Percentiles rank a stretch among this genome's conserved stretches.
Conservation (phyloP, 306 rosid genomes). For the Gynostemma pentaphyllum region DNA sequence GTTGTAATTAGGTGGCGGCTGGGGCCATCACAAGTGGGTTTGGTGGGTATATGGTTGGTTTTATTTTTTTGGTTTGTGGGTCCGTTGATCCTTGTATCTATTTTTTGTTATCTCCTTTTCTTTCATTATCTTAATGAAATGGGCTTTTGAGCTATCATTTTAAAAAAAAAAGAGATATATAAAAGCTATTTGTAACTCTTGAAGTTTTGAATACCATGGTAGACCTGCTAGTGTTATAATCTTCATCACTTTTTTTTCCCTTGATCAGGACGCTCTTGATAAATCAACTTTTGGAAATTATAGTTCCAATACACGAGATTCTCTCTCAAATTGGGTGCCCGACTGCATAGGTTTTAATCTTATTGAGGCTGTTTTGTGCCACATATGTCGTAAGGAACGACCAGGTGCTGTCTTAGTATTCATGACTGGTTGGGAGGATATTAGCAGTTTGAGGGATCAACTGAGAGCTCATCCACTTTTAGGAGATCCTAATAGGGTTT, state of each 20-base stretch:
- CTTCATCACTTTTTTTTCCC: slow-evolving; percentile 16
- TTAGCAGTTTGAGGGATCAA: slow-evolving; percentile 85
- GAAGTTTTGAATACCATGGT: slow-evolving; percentile 8
- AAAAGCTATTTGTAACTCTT: slow-evolving; percentile 14
- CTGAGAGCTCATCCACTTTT: slow-evolving; percentile 89
- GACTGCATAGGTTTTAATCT: slow-evolving; percentile 93
- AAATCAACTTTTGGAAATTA: slow-evolving; percentile 71
- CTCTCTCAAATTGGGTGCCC: slow-evolving; percentile 76
- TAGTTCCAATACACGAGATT: slow-evolving; percentile 73
- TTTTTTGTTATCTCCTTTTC: too few relatives aligned
- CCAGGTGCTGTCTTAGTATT: slow-evolving; percentile 91
- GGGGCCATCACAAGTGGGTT: too few relatives aligned
- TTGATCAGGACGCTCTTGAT: slow-evolving; percentile 74
- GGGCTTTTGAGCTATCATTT: too few relatives aligned
- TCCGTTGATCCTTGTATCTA: too few relatives aligned
- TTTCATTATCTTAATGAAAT: too few relatives aligned
- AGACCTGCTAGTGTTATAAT: slow-evolving; percentile 1
- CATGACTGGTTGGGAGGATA: slow-evolving; percentile 99
- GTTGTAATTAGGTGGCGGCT: too few relatives aligned
- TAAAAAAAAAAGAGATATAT: too few relatives aligned
- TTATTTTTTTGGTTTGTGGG: too few relatives aligned
- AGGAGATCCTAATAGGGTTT: slow-evolving; percentile 92
- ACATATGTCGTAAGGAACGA: slow-evolving; percentile 89
- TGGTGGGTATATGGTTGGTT: too few relatives aligned
- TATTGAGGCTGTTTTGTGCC: slow-evolving; percentile 89